phyloP scores from a whole-genome alignment of 2,329 filamentous ascomycete genomes.

The Shiraia bambusicola region DNA sequence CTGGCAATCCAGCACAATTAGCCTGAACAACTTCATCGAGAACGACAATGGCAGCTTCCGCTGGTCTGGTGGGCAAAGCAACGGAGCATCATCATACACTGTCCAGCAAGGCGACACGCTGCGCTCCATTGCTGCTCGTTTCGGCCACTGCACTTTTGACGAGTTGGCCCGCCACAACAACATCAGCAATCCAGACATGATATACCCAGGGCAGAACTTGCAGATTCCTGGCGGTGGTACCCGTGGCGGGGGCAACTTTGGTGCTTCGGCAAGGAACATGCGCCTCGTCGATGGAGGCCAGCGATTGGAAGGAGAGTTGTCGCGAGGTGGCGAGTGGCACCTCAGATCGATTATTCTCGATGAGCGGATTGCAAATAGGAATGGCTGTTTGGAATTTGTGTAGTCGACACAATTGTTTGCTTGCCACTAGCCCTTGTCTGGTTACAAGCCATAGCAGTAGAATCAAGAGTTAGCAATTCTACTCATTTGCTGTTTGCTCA shows the following conservation, averaged over 20 bases:
- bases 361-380: conserved; percentile 27
- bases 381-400: conserved; percentile 27
- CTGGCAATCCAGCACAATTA: conserved; percentile 23
- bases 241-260: conserved; percentile 26
- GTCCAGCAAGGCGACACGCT: conserved; percentile 33
- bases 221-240: conserved; percentile 24
- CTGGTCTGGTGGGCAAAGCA: conserved; percentile 22
- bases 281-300: conserved; percentile 24
- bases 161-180: conserved; percentile 29
- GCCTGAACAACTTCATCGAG: conserved; percentile 23
- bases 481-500: no score
- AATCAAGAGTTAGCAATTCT: no score
- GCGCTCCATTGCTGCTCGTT: conserved; percentile 26
- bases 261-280: conserved; percentile 23
- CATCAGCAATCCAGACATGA: conserved; percentile 29
- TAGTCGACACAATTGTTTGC: conserved; percentile 7
- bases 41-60: conserved; percentile 30
- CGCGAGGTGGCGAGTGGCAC: conserved; percentile 20
- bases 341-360: conserved; percentile 23
- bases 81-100: conserved; percentile 18
- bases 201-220: conserved; percentile 31
- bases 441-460: no score
- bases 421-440: no score
- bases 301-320: conserved; percentile 24
- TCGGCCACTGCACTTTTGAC: conserved; percentile 28